A percentile compares a stretch with the other conserved stretches of the same genome.
These are phyloP conservation scores for Pseudonitzschia multiseries DNA, from an alignment of 108 stramenopile species.

Conservation along the genomic window DNA sequence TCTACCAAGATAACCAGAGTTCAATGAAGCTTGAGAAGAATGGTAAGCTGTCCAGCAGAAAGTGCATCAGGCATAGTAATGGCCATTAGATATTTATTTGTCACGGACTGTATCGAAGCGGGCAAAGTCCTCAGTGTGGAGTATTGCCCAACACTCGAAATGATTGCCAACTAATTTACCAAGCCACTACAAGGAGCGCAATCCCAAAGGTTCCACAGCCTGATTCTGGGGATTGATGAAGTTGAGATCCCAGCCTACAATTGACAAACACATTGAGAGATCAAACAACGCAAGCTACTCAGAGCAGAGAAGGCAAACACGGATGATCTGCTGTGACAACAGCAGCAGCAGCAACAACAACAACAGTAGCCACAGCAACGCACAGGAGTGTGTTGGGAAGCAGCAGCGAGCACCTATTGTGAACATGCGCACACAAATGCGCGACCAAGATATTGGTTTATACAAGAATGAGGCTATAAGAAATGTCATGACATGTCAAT, in stretches of 20 bases:
- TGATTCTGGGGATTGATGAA: slow-evolving; percentile 19
- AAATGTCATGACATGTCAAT: too few relatives aligned
- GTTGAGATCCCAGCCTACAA: background rate
- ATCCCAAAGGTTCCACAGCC: slow-evolving; percentile 37
- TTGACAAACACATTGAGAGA: background rate
- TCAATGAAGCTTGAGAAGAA: slow-evolving; percentile 47
- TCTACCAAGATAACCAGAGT: too few relatives aligned
- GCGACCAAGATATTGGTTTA: too few relatives aligned
- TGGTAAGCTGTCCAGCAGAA: slow-evolving; percentile 29
- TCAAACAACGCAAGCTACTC: too few relatives aligned
- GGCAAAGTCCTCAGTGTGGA: slow-evolving; percentile 25
- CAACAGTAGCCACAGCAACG: too few relatives aligned
- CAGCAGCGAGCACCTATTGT: too few relatives aligned
- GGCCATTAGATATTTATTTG: slow-evolving; percentile 46
- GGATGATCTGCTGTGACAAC: too few relatives aligned
- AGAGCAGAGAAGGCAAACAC: too few relatives aligned
- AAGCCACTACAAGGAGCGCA: slow-evolving; percentile 50
- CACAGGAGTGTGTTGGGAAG: too few relatives aligned
- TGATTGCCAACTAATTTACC: slow-evolving; percentile 59
- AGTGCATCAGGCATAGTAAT: slow-evolving; percentile 40
- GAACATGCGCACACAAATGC: too few relatives aligned
- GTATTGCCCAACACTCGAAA: slow-evolving; percentile 51
- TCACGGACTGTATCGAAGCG: slow-evolving; percentile 32
- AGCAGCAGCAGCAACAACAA: too few relatives aligned
- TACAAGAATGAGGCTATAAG: too few relatives aligned